Base-by-base conservation (phyloP, 176 grass and related monocot genomes). In the Areca catechu region DNA sequence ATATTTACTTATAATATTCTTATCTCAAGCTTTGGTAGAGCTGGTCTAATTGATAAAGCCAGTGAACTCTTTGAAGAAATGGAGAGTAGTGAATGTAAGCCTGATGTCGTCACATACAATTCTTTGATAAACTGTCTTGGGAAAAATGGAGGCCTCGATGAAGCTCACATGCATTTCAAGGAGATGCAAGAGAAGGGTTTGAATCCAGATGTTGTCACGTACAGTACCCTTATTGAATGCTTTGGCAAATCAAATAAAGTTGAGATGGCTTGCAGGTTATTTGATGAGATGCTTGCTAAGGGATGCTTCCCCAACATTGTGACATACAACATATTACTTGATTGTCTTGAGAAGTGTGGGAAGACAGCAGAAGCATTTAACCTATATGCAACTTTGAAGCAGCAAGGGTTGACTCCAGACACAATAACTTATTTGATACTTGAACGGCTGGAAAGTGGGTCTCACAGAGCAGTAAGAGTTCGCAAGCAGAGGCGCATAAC, bases 1-100 rank as follows among this genome's bases (percentile, higher is more conserved):
- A 75, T 97, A 60, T 88, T 91, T 74, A 97, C 93, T 5, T 97
- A 91, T 70, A 97, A 97, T 67, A 86, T 97, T 71, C 77, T 97
- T 58, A 97, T 97, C 43, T 82, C 93, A 75, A 85, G 93, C 77
- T 85, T 82, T 70, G 87, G 93, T 59, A 88, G 68, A 79, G 83
- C 91, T 82, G 87, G 87, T 29, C 72, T 97, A 79, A 53, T 97
- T 54, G 80, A 82, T 54, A 97, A 90, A 71, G 81, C 73, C 16
- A 75, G 57, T 53, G 75, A 82, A 83, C 19, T 83, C 28, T 91
- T 97, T 80, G 80, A 85, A 80, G 78, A 83, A 77, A 97, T 97
- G 93, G 81, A 88, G 60, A 63, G 58, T 64, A 63, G 30, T 55
- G 71, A 72, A 67, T 88, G 81, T 71, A 73, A 79, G 63, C 93